Base-by-base conservation (phyloP, 2,329 filamentous ascomycete genomes). In the Nannizziopsis arthrosporioides region DNA sequence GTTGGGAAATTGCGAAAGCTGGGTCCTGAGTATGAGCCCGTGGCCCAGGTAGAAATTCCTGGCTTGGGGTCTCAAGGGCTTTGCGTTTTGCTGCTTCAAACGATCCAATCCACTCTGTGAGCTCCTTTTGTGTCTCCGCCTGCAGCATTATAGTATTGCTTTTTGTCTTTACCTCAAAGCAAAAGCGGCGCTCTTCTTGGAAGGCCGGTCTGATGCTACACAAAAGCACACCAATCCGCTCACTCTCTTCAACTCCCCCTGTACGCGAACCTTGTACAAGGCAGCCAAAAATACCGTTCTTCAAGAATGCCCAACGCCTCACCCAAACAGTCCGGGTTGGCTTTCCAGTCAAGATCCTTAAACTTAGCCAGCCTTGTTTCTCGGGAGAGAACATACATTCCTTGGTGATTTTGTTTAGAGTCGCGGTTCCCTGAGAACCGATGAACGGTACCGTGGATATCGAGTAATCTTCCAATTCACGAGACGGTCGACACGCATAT, bases 111-210 rank as follows among this genome's bases (percentile, higher is more conserved):
- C 92, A 98, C 58, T 94, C 85, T 50, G 85, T 88, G n/a, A 98
- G 76, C 61, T 96, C 86, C 43, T 72, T 73, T 63, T 98, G 92
- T 0, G 87, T 94, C 63, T 98, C 92, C 3, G 90, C 85, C 67
- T 98, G 92, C 2, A 98, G 73, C 51, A 95, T 71, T 54, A 94
- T 81, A 43, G 82, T 92, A 53, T 85, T 85, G 59, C 86, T 94
- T 66, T 95, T 98, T 2, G 92, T 98, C 72, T 96, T 98, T 59
- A 98, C 84, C 66, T 98, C 92, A 59, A 98, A 95, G 63, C 92
- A 96, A 66, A 96, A 98, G 12, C 92, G 79, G 35, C 92, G 80
- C 60, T 98, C 92, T 66, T 98, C 92, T 56, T 86, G 82, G 44
- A 93, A 84, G 0, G 89, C 88, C 14, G 89, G 88, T 58, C 90